Conservation (phyloP, 139 green algal species). For the Micractinium conductrix region DNA sequence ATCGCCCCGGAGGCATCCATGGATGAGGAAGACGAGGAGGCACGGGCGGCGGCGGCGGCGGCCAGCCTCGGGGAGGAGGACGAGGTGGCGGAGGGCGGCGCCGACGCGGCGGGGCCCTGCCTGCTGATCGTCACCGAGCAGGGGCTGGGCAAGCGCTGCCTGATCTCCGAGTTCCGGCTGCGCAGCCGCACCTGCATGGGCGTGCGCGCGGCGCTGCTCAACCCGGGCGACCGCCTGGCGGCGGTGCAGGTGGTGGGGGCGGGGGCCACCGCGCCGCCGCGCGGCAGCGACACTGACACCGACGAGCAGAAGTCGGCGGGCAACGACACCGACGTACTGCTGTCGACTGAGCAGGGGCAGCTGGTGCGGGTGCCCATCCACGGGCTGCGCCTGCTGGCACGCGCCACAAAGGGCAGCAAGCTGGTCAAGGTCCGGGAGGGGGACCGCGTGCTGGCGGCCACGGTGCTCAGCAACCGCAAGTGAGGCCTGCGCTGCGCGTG, state of each 20-base stretch:
- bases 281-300: background rate
- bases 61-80: too few relatives aligned
- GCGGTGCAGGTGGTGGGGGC: slow-evolving; percentile 46
- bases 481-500: too few relatives aligned
- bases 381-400: background rate
- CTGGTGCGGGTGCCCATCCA: slow-evolving; percentile 48
- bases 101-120: background rate
- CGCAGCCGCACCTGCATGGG: slow-evolving; percentile 38
- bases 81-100: background rate
- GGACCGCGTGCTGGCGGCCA: slow-evolving; percentile 54
- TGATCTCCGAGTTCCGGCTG: slow-evolving; percentile 45
- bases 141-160: slow-evolving; percentile 49
- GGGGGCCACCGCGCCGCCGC: background rate
- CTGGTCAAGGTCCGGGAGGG: slow-evolving; percentile 51
- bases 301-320: background rate
- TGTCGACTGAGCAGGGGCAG: slow-evolving; percentile 60
- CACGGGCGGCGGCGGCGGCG: too few relatives aligned
- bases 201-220: slow-evolving; percentile 34
- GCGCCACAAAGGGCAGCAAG: slow-evolving; percentile 41
- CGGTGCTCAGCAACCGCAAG: slow-evolving; percentile 39
- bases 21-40: slow-evolving; percentile 7
- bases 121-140: slow-evolving; percentile 48
- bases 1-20: background rate
- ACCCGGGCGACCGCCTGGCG: slow-evolving; percentile 47
- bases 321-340: slow-evolving; percentile 44